Evolutionary conservation across 176 grass and related monocot genomes (phyloP), one percentile per base, ranked within the genome.

Genomic region (Carex kokanica): DNA sequence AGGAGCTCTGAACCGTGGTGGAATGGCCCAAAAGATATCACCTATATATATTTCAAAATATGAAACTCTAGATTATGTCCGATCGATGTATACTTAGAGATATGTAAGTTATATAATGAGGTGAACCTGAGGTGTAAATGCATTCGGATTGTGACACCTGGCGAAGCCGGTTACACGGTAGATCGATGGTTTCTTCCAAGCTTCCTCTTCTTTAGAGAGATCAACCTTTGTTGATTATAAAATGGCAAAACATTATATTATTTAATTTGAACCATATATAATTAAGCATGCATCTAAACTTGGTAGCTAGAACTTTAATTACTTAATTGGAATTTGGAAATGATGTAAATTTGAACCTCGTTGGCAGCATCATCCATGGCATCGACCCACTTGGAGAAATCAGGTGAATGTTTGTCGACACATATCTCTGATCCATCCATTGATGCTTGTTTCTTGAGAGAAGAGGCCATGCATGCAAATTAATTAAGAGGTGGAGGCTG

Each of bases 41-140:
- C 72, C 72, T 75, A 5, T 38, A 38, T 25, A 25, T 38, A 29
- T 54, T 75, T 75, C 49, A 54, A 17, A 16, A 24, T 24, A 72
- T 12, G 24, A 6, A 40, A 68, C 3, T 47, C 16, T 12, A 16
- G 11, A 29, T 52, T 23, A 75, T 54, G 12, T 53, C 40, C 6
- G 6, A 69, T 74, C 2, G 2, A 71, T 54, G 53, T 15, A 53
- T 15, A 53, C 17, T 41, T 38, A 40, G 24, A 8, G 11, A 64
- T 14, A 5, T 68, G 5, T 5, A 38, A 38, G 36, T 0, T 38
- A 4, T 38, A 38, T 60, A 34, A 15, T 38, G 64, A 67, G 24
- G 20, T 5, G n/a, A 52, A 77, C 72, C 72, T 77, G 72, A 16
- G 72, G 72, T 29, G 72, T 77, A 49, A 77, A 77, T 29, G 47